These are phyloP conservation scores for Crithidia expoeki DNA, from an alignment of 208 protist genomes.

Conservation along the genomic window DNA sequence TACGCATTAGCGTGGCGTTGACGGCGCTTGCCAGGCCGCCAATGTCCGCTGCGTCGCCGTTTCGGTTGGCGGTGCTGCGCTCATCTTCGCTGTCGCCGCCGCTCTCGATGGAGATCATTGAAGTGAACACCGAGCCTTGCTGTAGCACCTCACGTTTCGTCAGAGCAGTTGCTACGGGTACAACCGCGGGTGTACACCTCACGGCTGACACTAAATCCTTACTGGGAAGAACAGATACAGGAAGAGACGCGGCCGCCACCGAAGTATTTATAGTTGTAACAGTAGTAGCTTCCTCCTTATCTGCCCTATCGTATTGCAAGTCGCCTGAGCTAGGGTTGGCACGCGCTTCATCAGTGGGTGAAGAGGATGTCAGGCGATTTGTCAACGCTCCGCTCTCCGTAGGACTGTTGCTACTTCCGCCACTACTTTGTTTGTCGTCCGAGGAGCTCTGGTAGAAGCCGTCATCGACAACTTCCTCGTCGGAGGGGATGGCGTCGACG, in stretches of 20 bases:
- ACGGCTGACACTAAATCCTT: too few relatives aligned
- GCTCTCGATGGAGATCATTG: constrained; percentile 33
- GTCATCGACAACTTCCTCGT: constrained; percentile 37
- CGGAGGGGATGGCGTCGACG: constrained; percentile 25
- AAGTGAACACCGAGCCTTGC: constrained; percentile 23
- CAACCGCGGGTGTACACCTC: neutral
- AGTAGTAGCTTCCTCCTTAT: too few relatives aligned
- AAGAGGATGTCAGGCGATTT: neutral
- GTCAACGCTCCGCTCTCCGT: constrained; percentile 2
- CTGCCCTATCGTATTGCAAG: neutral
- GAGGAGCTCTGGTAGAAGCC: constrained; percentile 32
- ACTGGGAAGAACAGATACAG: neutral
- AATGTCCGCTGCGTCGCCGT: neutral
- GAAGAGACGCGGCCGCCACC: neutral
- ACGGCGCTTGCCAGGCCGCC: constrained; percentile 10
- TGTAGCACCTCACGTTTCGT: constrained; percentile 25
- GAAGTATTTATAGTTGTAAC: neutral
- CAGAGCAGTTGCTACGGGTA: neutral
- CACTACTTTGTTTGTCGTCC: constrained; percentile 12
- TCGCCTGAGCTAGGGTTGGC: neutral
- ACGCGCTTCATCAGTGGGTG: neutral
- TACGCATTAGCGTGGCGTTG: neutral
- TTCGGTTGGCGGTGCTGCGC: neutral
- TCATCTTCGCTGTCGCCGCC: constrained; percentile 16
- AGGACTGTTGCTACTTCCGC: constrained; percentile 8